Conservation (phyloP, 1,284 basidiomycete species). For the Xerocomus cyaneibrunnescens region DNA sequence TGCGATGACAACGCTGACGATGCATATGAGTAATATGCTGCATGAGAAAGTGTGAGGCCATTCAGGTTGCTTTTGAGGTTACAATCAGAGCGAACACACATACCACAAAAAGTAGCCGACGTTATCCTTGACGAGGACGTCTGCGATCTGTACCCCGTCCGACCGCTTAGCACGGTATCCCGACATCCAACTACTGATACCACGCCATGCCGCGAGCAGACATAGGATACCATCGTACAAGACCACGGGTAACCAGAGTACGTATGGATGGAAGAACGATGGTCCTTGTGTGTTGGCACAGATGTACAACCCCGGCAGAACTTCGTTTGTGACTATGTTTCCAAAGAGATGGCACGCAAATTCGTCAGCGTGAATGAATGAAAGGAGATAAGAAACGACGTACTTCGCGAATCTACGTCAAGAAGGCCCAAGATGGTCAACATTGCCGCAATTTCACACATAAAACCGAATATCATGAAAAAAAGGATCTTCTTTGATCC, state of each 20-base stretch:
- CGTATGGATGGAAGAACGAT: constrained; percentile 11
- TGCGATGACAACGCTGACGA: constrained; percentile 6
- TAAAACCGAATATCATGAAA: constrained; percentile 10
- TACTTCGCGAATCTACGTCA: constrained; percentile 8
- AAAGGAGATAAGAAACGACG: neutral
- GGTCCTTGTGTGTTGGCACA: constrained; percentile 12
- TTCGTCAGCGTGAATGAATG: neutral
- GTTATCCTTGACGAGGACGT: constrained; percentile 17
- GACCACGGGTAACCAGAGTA: constrained; percentile 21
- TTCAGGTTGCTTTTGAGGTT: neutral
- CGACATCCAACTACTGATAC: constrained; percentile 9
- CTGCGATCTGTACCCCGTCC: constrained; percentile 5
- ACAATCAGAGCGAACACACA: neutral
- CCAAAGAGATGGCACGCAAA: too few species aligned
- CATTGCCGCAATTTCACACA: constrained; percentile 11
- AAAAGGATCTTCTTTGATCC: constrained; percentile 9
- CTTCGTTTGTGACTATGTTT: constrained; percentile 14
- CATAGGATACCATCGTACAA: constrained; percentile 13
- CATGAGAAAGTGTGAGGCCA: neutral
- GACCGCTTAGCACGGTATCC: neutral
- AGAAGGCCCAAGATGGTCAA: constrained; percentile 2
- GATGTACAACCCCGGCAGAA: constrained; percentile 10
- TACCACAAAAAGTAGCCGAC: constrained; percentile 22
- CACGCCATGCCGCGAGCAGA: constrained; percentile 16
- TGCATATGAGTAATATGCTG: constrained; percentile 13